Percentiles rank a stretch among this genome's conserved stretches.
Evolutionary conservation across 495 filamentous ascomycete species (phyloP).

Genomic region (Trichoderma orchidacearum): DNA sequence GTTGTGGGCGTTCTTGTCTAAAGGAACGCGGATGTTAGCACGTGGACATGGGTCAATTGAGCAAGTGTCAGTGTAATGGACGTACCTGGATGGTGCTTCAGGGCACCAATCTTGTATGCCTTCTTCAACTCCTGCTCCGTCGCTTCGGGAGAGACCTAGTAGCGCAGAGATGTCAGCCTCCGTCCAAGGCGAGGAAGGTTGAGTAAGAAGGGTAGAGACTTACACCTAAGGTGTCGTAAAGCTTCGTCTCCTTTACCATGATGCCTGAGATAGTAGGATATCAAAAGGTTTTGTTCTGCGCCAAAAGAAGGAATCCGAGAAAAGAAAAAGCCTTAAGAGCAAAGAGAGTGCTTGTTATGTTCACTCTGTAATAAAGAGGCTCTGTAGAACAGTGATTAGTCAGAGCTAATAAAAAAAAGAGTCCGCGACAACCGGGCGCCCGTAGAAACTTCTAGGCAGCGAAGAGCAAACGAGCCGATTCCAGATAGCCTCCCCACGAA

Average conservation of each 20-base stretch:
- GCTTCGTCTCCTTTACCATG: conserved; percentile 86
- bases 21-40: conserved; percentile 12
- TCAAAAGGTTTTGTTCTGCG: background rate
- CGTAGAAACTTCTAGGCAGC: background rate
- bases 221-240: conserved; percentile 81
- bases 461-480: background rate
- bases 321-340: background rate
- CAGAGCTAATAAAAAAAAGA: background rate
- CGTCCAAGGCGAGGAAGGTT: background rate
- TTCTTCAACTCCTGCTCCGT: conserved; percentile 72
- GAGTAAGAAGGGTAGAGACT: conserved; percentile 17
- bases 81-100: conserved; percentile 85
- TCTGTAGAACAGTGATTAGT: background rate
- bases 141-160: conserved; percentile 56
- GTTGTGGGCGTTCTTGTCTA: conserved; percentile 94
- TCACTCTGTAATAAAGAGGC: background rate
- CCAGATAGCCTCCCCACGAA: too few relatives aligned
- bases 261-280: background rate
- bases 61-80: conserved; percentile 5
- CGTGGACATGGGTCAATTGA: background rate
- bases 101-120: conserved; percentile 79
- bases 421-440: background rate
- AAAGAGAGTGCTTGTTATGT: background rate
- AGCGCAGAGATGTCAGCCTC: conserved; percentile 13
- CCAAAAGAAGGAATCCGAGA: background rate